Evolutionary conservation across 345 rosid species (phyloP).

Genomic region (Lumnitzera racemosa): DNA sequence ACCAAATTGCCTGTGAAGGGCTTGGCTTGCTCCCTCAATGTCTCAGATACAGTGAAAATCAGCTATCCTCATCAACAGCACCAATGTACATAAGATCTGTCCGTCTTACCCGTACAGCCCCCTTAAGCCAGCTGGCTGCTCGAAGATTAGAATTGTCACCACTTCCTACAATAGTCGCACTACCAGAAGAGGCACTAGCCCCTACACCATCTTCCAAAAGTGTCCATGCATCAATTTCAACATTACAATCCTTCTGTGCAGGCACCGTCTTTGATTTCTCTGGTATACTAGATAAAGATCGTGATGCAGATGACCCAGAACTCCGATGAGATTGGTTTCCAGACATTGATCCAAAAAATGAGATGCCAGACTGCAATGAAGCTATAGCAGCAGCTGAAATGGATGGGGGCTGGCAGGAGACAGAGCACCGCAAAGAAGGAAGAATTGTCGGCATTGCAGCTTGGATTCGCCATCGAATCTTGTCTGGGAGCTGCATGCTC

Average conservation of each 20-base stretch:
- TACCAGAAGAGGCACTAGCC: constrained; percentile 50
- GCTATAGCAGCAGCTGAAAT: constrained; percentile 53
- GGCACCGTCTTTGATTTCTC: constrained; percentile 53
- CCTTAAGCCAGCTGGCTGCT: constrained; percentile 94
- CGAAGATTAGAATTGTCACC: constrained; percentile 70
- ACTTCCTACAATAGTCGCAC: constrained; percentile 37
- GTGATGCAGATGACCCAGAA: constrained; percentile 24
- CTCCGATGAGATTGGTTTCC: constrained; percentile 45
- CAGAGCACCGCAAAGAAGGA: constrained; percentile 46
- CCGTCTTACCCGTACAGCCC: constrained; percentile 82
- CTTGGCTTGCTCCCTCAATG: constrained; percentile 20
- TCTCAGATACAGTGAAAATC: constrained; percentile 29
- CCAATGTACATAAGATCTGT: constrained; percentile 80
- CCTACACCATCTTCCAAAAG: constrained; percentile 92
- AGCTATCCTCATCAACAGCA: constrained; percentile 88
- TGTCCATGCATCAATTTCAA: constrained; percentile 89
- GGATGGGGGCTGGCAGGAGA: constrained; percentile 73
- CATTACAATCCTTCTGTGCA: constrained; percentile 44
- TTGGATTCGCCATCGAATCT: constrained; percentile 86
- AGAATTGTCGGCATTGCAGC: constrained; percentile 78
- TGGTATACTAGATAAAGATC: constrained; percentile 26
- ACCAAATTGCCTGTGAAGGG: constrained; percentile 22
- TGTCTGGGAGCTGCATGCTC: constrained; percentile 85
- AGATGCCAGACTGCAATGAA: constrained; percentile 48
- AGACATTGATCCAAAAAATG: constrained; percentile 26